A percentile compares a stretch with the other conserved stretches of the same genome.
Evolutionary conservation across 2,329 filamentous ascomycete genomes (phyloP).

Genomic region (Elsinoe perseae): DNA sequence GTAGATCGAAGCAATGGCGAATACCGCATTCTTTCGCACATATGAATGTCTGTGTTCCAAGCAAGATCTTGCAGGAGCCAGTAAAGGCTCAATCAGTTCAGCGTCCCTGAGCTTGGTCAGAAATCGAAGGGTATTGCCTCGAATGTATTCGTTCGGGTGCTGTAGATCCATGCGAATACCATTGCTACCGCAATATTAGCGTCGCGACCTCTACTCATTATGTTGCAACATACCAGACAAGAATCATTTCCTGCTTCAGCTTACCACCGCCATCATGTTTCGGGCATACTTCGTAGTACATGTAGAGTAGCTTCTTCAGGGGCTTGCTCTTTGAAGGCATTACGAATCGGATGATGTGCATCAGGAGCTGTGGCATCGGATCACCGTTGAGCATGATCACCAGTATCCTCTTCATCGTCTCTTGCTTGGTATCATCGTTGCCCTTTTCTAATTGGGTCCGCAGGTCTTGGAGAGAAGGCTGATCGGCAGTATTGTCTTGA

Average conservation of each 20-base stretch:
- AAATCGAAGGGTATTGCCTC: constrained; percentile 96
- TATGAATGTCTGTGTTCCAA: constrained; percentile 96
- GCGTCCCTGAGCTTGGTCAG: constrained; percentile 92
- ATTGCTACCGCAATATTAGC: constrained; percentile 54
- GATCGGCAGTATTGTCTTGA: constrained; percentile 92
- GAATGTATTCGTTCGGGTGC: constrained; percentile 95
- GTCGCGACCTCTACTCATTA: background rate
- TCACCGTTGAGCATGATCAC: constrained; percentile 98
- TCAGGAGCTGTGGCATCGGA: constrained; percentile 86
- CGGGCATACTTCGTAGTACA: constrained; percentile 98
- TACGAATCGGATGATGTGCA: constrained; percentile 99
- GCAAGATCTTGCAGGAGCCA: constrained; percentile 85
- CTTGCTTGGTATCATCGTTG: constrained; percentile 33
- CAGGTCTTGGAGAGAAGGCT: constrained; percentile 82
- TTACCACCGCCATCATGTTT: constrained; percentile 89
- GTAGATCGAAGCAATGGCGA: constrained; percentile 86
- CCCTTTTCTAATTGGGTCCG: constrained; percentile 51
- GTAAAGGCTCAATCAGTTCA: constrained; percentile 89
- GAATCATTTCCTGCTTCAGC: constrained; percentile 98
- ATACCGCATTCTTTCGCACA: constrained; percentile 96
- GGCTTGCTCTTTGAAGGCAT: constrained; percentile 98
- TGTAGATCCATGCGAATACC: constrained; percentile 96
- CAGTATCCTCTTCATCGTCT: constrained; percentile 79
- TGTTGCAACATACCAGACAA: constrained; percentile 68
- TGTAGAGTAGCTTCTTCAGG: constrained; percentile 96